Base-by-base conservation (phyloP, 768 basidiomycete species). In the Collybiopsis confluens region DNA sequence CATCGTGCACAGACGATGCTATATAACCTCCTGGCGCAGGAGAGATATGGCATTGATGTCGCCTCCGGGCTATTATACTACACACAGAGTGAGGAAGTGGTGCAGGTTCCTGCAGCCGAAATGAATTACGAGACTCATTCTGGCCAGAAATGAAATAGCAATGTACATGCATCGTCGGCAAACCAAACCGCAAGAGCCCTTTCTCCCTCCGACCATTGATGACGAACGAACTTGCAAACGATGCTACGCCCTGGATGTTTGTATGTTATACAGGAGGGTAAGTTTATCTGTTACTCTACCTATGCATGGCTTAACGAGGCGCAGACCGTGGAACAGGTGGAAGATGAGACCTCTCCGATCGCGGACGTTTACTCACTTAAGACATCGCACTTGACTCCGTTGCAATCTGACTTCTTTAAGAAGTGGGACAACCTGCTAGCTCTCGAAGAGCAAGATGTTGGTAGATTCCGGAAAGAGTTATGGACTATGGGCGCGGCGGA, bases 1-100 rank as follows among this genome's bases (percentile, higher is more conserved):
- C 96, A 98, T 68, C 88, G 97, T 35, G 97, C 97, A 0, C 97
- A 99, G 69, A 99, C 97, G 1, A 94, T 98, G 86, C 72, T 99
- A 3, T 99, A 99, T 66, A 96, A 93, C 1, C 73, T 98, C 4
- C 77, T 99, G 1, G 83, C 93, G 61, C 81, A 83, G 36, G 95
- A 98, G 65, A 81, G 96, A n/a, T 98, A 98, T 62, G 91, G 85
- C 4, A 79, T 81, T 4, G 80, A 87, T 20, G 83, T 97, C 8
- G 78, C 83, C 1, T 82, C 86, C 6, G 97, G 97, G 13, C 72
- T 99, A 42, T 76, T 99, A 28, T 98, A 92, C 64, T 99, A 99
- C 65, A 95, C 95, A 1, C 94, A 97, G 67, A 86, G 81, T 59
- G 90, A 93, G 56, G 86, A 92, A 56, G 84, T 97, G 40, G 82